A percentile compares a stretch with the other conserved stretches of the same genome.
Conservation (phyloP, 2,329 filamentous ascomycete genomes). For the Trematosphaeria pertusa region DNA sequence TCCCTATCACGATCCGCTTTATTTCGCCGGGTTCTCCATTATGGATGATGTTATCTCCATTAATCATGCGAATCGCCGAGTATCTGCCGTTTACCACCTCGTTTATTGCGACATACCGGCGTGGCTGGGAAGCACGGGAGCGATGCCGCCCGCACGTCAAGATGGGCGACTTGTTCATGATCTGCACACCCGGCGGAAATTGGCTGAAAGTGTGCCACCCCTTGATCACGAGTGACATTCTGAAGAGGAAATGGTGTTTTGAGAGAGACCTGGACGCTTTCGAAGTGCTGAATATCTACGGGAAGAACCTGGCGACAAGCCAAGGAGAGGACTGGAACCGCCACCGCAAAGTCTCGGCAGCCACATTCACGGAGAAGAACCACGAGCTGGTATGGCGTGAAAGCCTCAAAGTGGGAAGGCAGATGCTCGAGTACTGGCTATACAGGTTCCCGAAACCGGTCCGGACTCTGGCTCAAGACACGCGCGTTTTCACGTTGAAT, state of each 20-base stretch:
- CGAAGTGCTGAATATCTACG: conserved; percentile 18
- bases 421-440: conserved; percentile 21
- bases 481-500: conserved; percentile 14
- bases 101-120: conserved; percentile 9
- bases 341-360: conserved; percentile 22
- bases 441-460: conserved; percentile 7
- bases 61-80: conserved; percentile 3
- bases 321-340: conserved; percentile 21
- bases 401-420: conserved; percentile 12
- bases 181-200: conserved; percentile 16
- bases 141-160: conserved; percentile 10
- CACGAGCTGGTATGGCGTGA: conserved; percentile 25
- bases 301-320: conserved; percentile 18
- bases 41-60: conserved; percentile 13
- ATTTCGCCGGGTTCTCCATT: conserved; percentile 6
- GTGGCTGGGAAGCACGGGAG: conserved; percentile 17
- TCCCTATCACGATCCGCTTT: conserved; percentile 11
- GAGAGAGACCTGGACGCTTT: conserved; percentile 15
- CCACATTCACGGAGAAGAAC: conserved; percentile 25
- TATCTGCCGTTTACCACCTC: conserved; percentile 12
- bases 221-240: conserved; percentile 11
- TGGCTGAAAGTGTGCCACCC: conserved; percentile 16
- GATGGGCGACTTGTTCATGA: conserved; percentile 15
- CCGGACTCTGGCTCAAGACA: conserved; percentile 10
- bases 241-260: conserved; percentile 18